Percentiles rank a stretch among this genome's conserved stretches.
These are phyloP conservation scores for Dactylorhiza incarnata DNA, from an alignment of 106 monocot genomes.

Conservation along the genomic window DNA sequence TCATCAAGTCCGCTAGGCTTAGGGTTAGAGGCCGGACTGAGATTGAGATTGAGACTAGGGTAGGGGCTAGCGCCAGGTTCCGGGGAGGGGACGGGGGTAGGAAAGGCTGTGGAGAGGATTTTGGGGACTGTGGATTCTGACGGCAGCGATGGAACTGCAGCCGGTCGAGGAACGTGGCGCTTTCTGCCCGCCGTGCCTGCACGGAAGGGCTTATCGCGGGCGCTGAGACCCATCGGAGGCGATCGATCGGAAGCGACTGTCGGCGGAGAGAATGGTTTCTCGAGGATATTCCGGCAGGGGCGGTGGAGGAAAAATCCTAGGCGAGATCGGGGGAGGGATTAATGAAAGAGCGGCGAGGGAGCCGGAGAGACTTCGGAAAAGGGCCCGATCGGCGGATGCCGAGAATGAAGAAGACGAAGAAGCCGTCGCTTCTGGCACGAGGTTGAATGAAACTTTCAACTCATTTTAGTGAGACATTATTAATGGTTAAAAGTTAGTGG, in stretches of 20 bases:
- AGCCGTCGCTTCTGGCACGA: too few relatives aligned
- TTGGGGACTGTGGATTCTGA: not conserved
- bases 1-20: slow-evolving; percentile 16
- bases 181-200: not conserved
- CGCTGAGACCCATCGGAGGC: slow-evolving; percentile 16
- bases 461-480: too few relatives aligned
- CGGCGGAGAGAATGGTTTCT: not conserved
- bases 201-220: slow-evolving; percentile 22
- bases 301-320: too few relatives aligned
- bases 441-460: too few relatives aligned
- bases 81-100: not conserved
- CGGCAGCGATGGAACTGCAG: not conserved
- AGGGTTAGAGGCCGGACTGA: slow-evolving; percentile 4
- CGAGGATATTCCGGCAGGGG: too few relatives aligned
- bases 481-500: too few relatives aligned
- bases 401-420: too few relatives aligned
- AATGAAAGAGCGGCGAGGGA: too few relatives aligned
- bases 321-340: too few relatives aligned
- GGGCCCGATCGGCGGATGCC: too few relatives aligned
- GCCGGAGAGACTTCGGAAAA: too few relatives aligned
- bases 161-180: slow-evolving; percentile 10
- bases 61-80: not conserved
- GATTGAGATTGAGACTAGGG: slow-evolving; percentile 4
- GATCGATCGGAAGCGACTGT: not conserved
- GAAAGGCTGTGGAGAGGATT: not conserved